Base-by-base conservation (phyloP, 73 alveolate genomes). In the Paramecium primaurelia region DNA sequence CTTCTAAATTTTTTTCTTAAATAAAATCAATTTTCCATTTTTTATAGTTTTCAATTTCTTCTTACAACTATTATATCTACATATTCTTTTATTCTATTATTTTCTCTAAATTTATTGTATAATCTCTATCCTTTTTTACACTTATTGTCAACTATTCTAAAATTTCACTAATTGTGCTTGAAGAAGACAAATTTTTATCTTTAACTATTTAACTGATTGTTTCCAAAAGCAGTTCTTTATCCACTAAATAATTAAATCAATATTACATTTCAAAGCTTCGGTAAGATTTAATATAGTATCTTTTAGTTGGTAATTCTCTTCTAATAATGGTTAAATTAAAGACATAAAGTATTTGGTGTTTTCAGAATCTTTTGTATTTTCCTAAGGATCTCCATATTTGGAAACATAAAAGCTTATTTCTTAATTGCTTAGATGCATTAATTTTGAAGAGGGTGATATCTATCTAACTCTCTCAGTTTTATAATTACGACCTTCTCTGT, bases 261-360 rank as follows among this genome's bases (percentile, higher is more conserved):
- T 75, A 4, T 36, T 75, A 75, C 88, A 75, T 75, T 75, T 75
- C 38, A 75, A 42, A 2, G 88, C 88, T 75, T 75, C 58, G 8
- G 91, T 80, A 26, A 80, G 32, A 10, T 80, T 42, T 80, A 80
- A 7, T 22, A 80, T 80, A 6, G 91, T 45, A n/a, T 80, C 91
- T 49, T 80, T 80, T 42, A 80, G 16, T 80, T 80, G n/a, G 20
- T 80, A 80, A 80, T 80, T 80, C 45, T 80, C 91, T 26, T 80
- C 91, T 1, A 80, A n/a, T 12, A 80, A 36, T 9, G 91, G 91
- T 22, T 47, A 25, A 11, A 80, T 49, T 36, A 80, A 49, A 20
- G 47, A 34, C 44, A 80, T 28, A 44, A 80, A 80, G 45, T 32
- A 80, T 80, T 80, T 18, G 8, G 77, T 28, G 18, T 80, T 42